Percentiles rank a stretch among this genome's conserved stretches.
phyloP scores from a whole-genome alignment of 2,329 filamentous ascomycete species.

The Botrytis sinoallii region DNA sequence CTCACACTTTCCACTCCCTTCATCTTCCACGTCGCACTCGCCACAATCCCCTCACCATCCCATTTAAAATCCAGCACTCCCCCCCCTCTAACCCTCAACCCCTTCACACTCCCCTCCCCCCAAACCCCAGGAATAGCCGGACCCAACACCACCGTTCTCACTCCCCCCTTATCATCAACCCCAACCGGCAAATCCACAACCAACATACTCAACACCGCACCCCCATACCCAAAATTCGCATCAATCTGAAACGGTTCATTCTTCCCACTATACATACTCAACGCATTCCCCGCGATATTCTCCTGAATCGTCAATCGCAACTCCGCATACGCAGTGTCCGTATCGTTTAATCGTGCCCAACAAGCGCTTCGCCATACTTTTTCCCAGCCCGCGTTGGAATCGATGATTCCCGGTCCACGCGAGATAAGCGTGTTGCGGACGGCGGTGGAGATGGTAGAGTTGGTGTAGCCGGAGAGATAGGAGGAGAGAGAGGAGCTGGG shows the following conservation, averaged over 20 bases:
- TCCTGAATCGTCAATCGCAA: conserved; percentile 47
- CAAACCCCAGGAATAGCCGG: conserved; percentile 47
- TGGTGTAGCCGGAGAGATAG: conserved; percentile 43
- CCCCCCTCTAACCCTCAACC: conserved; percentile 46
- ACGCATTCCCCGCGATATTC: conserved; percentile 50
- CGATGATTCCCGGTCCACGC: conserved; percentile 47
- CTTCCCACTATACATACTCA: conserved; percentile 50
- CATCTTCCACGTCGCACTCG: not conserved
- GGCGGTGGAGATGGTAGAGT: conserved; percentile 44
- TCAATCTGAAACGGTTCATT: conserved; percentile 56
- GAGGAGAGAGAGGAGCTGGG: conserved; percentile 51
- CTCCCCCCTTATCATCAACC: conserved; percentile 21
- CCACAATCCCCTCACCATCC: conserved; percentile 33
- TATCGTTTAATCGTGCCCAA: conserved; percentile 54
- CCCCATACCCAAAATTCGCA: conserved; percentile 53
- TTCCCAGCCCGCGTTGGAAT: conserved; percentile 55
- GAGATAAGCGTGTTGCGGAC: conserved; percentile 46
- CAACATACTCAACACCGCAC: conserved; percentile 50
- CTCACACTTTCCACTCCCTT: not conserved
- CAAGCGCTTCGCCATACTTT: conserved; percentile 57
- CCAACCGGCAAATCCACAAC: conserved; percentile 47
- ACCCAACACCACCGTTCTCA: conserved; percentile 42
- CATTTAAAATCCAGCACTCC: conserved; percentile 45
- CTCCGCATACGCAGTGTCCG: conserved; percentile 47
- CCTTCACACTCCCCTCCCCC: conserved; percentile 45